Conservation (phyloP, 176 grass and related monocot species). For the Secale cereale region DNA sequence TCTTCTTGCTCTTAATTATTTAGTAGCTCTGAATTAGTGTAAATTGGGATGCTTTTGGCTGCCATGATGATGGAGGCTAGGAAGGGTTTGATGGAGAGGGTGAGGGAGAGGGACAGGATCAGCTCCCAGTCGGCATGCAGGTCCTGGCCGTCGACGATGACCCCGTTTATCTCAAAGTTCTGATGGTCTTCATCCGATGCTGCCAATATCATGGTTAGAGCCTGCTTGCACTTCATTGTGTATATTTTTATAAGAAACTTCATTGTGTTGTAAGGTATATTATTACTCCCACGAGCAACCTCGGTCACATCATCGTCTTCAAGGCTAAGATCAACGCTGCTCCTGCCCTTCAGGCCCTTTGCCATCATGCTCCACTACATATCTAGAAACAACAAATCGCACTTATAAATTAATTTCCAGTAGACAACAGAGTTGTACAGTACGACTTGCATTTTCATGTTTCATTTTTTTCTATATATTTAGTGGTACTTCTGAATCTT, state of each 20-base stretch:
- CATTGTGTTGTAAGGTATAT: background rate
- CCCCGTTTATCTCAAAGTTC: conserved; percentile 56
- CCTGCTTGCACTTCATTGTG: background rate
- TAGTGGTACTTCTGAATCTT: too few relatives aligned
- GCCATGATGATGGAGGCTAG: conserved; percentile 27
- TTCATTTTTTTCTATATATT: too few relatives aligned
- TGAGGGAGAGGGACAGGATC: conserved; percentile 33
- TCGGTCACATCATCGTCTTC: too few relatives aligned
- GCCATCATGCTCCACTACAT: too few relatives aligned
- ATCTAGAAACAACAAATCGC: too few relatives aligned
- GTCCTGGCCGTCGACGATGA: conserved; percentile 79
- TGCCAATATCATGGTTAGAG: conserved; percentile 46
- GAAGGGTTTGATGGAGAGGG: conserved; percentile 15
- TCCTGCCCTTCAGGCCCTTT: too few relatives aligned
- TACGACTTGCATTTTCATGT: too few relatives aligned
- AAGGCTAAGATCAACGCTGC: too few relatives aligned
- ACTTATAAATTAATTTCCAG: too few relatives aligned
- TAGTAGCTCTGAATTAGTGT: background rate
- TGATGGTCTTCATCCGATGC: conserved; percentile 38
- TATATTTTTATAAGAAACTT: background rate
- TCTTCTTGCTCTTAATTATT: background rate
- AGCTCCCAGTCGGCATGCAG: conserved; percentile 71
- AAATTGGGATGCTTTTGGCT: conserved; percentile 22
- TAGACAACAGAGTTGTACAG: too few relatives aligned
- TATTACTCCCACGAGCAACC: too few relatives aligned